Evolutionary conservation across 305 asterid genomes (phyloP).

Genomic region (Fraxinus dipetala): DNA sequence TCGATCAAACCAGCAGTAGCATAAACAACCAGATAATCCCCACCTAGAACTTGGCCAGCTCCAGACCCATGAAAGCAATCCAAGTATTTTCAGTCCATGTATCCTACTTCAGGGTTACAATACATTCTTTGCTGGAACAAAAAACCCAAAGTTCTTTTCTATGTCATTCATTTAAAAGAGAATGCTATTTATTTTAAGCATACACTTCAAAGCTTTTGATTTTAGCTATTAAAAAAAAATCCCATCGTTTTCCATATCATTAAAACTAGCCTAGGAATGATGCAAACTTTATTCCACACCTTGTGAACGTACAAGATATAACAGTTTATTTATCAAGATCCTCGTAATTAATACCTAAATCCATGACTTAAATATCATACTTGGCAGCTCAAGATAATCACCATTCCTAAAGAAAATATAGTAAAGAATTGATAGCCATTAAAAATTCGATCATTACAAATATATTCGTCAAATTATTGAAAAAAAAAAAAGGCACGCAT

Average conservation of each 20-base stretch:
- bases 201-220: background rate
- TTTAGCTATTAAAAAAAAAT: background rate
- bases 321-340: background rate
- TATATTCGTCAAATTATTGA: background rate
- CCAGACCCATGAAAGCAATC: constrained; percentile 6
- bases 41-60: constrained; percentile 15
- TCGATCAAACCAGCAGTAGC: constrained; percentile 4
- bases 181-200: background rate
- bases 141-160: background rate
- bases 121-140: background rate
- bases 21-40: background rate
- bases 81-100: background rate
- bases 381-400: background rate
- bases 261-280: background rate
- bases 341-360: background rate
- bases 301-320: background rate
- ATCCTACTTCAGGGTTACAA: background rate
- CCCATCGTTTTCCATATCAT: background rate
- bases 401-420: background rate
- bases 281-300: background rate
- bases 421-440: background rate
- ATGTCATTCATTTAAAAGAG: background rate
- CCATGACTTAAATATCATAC: background rate
- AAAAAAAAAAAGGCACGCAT: background rate
- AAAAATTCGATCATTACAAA: background rate